Evolutionary conservation across 768 basidiomycete genomes (phyloP).

Genomic region (Suillus clintonianus): DNA sequence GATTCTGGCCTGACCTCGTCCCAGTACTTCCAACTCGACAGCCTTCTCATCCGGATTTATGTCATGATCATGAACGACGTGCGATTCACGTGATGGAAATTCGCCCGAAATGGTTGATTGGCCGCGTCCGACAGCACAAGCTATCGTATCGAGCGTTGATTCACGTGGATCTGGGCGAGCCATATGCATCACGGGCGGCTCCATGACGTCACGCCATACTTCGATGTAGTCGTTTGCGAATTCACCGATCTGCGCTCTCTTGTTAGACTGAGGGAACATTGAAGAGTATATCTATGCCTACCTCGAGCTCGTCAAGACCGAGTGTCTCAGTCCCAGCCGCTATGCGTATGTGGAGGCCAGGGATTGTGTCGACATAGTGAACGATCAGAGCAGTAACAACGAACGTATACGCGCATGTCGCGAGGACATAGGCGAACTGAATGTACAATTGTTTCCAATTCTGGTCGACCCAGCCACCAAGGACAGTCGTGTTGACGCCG

Average conservation of each 20-base stretch:
- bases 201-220: conserved; percentile 63
- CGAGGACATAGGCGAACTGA: conserved; percentile 66
- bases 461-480: conserved; percentile 74
- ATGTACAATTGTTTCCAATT: conserved; percentile 84
- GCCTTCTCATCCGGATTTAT: neutral
- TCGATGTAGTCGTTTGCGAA: conserved; percentile 72
- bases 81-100: neutral
- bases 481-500: conserved; percentile 53
- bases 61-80: conserved; percentile 20
- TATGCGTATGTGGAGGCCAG: conserved; percentile 58
- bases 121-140: conserved; percentile 30
- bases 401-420: conserved; percentile 59
- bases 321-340: conserved; percentile 56
- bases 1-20: neutral
- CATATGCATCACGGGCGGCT: conserved; percentile 46
- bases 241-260: conserved; percentile 54
- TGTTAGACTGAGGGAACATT: neutral
- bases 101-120: conserved; percentile 26
- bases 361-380: conserved; percentile 56
- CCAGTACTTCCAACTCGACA: neutral
- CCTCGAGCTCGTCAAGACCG: conserved; percentile 75
- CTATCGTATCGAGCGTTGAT: conserved; percentile 11
- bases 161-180: conserved; percentile 4
- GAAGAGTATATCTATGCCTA: conserved; percentile 27
- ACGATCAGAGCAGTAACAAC: conserved; percentile 62